These are phyloP conservation scores for Chiua sp. DNA, from an alignment of 1,284 basidiomycete genomes.

Conservation along the genomic window DNA sequence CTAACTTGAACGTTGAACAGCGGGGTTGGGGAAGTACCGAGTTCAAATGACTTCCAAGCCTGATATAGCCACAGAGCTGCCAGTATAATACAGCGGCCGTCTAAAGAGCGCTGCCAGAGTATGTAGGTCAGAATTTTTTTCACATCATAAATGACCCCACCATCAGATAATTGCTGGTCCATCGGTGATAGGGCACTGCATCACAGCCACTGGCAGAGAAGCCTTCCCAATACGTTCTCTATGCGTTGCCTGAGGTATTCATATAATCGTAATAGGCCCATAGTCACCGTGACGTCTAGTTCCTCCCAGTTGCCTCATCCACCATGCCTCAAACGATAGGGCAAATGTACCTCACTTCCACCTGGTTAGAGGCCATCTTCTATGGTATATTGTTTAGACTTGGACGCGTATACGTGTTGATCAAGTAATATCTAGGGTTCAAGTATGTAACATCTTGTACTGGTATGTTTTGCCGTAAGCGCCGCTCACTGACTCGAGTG, in stretches of 20 bases:
- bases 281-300: background rate
- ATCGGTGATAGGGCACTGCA: background rate
- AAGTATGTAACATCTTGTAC: constrained; percentile 16
- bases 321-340: constrained; percentile 19
- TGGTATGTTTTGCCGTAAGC: background rate
- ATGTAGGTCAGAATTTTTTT: background rate
- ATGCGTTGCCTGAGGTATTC: background rate
- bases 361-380: constrained; percentile 23
- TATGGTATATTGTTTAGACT: constrained; percentile 14
- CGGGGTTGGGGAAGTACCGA: too few relatives aligned
- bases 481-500: background rate
- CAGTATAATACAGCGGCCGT: background rate
- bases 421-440: constrained; percentile 9
- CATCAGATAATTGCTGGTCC: background rate
- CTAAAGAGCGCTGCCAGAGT: background rate
- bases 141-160: background rate
- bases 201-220: background rate
- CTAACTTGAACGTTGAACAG: too few relatives aligned
- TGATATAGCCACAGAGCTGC: too few relatives aligned
- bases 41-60: too few relatives aligned
- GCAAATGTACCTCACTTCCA: constrained; percentile 22
- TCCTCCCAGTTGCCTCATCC: background rate
- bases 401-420: background rate
- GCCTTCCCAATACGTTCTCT: background rate
- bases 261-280: background rate